Evolutionary conservation across 2,329 filamentous ascomycete species (phyloP).

Genomic region (Claviceps quebecensis): DNA sequence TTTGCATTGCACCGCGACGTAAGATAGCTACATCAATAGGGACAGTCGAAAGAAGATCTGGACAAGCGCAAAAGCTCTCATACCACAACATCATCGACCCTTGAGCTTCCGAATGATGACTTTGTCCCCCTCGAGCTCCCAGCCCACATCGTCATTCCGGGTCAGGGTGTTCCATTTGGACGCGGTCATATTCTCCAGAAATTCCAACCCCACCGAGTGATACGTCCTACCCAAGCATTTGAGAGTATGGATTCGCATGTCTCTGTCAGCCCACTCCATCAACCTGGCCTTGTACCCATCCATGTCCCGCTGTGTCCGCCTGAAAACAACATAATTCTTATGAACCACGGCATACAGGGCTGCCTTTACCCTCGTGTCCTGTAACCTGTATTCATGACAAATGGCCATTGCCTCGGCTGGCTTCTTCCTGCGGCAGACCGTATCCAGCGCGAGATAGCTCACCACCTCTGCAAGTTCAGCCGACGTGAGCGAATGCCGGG

Average conservation of each 20-base stretch:
- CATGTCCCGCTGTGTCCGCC: constrained; percentile 53
- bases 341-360: constrained; percentile 58
- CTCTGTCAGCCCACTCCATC: constrained; percentile 66
- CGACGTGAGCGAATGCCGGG: constrained; percentile 49
- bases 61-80: too few relatives aligned
- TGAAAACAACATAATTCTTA: constrained; percentile 74
- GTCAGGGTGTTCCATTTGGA: constrained; percentile 59
- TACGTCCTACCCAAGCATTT: constrained; percentile 82
- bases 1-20: too few relatives aligned
- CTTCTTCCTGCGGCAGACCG: constrained; percentile 70
- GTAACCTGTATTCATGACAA: constrained; percentile 44
- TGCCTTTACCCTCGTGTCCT: constrained; percentile 53
- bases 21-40: too few relatives aligned
- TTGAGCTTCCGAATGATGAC: constrained; percentile 59
- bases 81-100: neutral
- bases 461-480: constrained; percentile 68
- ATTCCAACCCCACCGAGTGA: constrained; percentile 52
- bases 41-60: too few relatives aligned
- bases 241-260: constrained; percentile 61
- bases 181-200: constrained; percentile 55
- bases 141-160: constrained; percentile 61
- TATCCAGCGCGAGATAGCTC: constrained; percentile 71
- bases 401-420: constrained; percentile 59
- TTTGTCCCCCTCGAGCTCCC: constrained; percentile 60
- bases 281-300: constrained; percentile 70